Evolutionary conservation across 179 eudicot species (phyloP).

Genomic region (Silene vulgaris): DNA sequence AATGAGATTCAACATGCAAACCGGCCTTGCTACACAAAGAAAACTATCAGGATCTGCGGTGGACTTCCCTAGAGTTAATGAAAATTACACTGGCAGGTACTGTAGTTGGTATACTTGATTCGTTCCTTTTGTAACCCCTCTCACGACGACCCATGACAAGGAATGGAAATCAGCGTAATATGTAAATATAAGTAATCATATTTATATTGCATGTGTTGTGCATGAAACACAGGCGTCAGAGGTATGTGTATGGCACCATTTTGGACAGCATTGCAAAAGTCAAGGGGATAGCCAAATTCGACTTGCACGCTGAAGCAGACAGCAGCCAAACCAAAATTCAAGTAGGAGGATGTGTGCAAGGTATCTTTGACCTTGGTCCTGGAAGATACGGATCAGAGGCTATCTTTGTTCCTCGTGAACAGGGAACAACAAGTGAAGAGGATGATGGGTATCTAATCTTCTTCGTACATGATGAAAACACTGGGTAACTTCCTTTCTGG

Average conservation of each 20-base stretch:
- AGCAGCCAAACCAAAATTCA: constrained; percentile 56
- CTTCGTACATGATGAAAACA: constrained; percentile 79
- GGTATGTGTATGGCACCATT: constrained; percentile 70
- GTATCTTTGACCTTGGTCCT: constrained; percentile 76
- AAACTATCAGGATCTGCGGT: constrained; percentile 72
- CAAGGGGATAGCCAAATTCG: constrained; percentile 76
- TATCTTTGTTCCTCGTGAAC: constrained; percentile 68
- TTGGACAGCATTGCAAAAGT: constrained; percentile 69
- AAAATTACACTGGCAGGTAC: constrained; percentile 73
- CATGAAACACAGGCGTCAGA: constrained; percentile 56
- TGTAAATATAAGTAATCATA: not conserved
- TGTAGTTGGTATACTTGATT: constrained; percentile 17
- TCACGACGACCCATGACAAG: not conserved
- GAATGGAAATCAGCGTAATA: not conserved
- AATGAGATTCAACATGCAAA: constrained; percentile 93
- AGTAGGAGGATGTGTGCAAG: constrained; percentile 83
- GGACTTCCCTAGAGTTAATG: constrained; percentile 88
- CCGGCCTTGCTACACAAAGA: constrained; percentile 69
- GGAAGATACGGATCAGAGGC: constrained; percentile 91
- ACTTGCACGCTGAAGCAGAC: constrained; percentile 78
- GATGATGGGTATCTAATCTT: constrained; percentile 91
- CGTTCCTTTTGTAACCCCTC: not conserved
- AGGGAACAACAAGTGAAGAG: constrained; percentile 60
- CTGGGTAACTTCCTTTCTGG: constrained; percentile 43
- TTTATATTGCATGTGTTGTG: not conserved